Base-by-base conservation (phyloP, 352 stramenopile species). In the Phytophthora macrochlamydospora region DNA sequence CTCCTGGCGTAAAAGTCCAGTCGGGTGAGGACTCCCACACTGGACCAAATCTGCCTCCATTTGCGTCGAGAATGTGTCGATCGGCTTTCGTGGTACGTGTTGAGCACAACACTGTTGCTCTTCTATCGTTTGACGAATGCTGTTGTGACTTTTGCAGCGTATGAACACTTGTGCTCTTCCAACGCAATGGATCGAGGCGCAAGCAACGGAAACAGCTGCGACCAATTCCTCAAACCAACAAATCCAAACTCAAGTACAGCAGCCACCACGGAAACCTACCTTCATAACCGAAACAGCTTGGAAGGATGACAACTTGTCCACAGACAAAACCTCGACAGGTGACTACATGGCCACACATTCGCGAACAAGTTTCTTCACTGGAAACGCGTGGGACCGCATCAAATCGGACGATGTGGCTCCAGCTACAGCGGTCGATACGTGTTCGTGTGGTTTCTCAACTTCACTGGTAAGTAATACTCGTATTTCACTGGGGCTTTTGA, bases 1-100 rank as follows among this genome's bases (percentile, higher is more conserved):
- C 71, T 9, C 67, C 71, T 6, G 71, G 71, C 0, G 71, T 79
- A 6, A 79, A 79, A 56, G 28, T 79, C 2, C 71, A 61, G 53
- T 37, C 58, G 3, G 71, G 67, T 18, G 56, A 69, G 3, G 51
- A 66, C 40, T 62, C 56, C 7, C 74, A 65, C 11, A 45, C 56
- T 37, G 71, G 71, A 4, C 67, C 71, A 0, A 67, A 79, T 7
- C 44, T 76, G 28, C 67, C 67, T 50, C 9, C 49, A 3, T 79
- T 79, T 49, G 37, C 52, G 13, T 64, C 67, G 3, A 51, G 46
- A 12, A 79, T 79, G 71, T 49, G 60, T 37, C 63, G 64, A 51
- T 76, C 67, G 1, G 69, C 71, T n/a, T 79, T 76, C 31, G 51
- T 52, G 43, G 71, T 79, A 67, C 65, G 71, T 58, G 1, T 24